phyloP scores from a whole-genome alignment of 805 yeast species.

The Wickerhamomyces rabaulensis region DNA sequence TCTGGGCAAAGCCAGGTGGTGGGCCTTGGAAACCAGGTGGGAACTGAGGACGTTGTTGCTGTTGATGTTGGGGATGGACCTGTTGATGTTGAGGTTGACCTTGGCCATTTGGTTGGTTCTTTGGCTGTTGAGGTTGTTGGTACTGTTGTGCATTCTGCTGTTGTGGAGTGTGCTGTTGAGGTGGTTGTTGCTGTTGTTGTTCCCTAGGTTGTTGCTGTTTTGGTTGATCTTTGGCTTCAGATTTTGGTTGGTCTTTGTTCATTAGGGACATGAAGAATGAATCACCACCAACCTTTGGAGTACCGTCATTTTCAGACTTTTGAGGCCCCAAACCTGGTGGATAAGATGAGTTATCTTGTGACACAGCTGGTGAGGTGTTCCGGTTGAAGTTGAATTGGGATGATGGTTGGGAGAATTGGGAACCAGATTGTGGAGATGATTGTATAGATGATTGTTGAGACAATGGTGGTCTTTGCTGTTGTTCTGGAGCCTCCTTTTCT shows the following conservation, averaged over 20 bases:
- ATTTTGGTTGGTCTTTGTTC: constrained; percentile 12
- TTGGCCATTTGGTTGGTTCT: background rate
- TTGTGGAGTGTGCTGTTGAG: background rate
- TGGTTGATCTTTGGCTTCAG: background rate
- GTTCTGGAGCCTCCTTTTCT: background rate
- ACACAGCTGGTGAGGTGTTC: constrained; percentile 1
- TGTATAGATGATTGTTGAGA: background rate
- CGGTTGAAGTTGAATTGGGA: background rate
- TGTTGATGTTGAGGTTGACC: constrained; percentile 1
- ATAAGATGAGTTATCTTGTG: background rate
- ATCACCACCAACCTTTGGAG: constrained; percentile 5
- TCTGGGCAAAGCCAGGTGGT: constrained; percentile 4
- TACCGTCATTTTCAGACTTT: background rate
- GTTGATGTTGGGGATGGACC: constrained; percentile 3
- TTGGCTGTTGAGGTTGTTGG: constrained; percentile 6
- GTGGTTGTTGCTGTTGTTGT: constrained; percentile 4
- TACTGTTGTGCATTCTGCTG: constrained; percentile 6
- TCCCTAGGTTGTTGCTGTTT: constrained; percentile 3
- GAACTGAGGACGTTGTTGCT: constrained; percentile 5
- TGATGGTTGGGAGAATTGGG: background rate
- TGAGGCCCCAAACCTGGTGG: constrained; percentile 12
- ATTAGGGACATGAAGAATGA: constrained; percentile 23
- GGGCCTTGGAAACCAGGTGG: constrained; percentile 11
- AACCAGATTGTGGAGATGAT: background rate
- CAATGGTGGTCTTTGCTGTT: constrained; percentile 1